These are phyloP conservation scores for Yamadazyma paraphyllophila DNA, from an alignment of 805 yeast species.

Conservation along the genomic window DNA sequence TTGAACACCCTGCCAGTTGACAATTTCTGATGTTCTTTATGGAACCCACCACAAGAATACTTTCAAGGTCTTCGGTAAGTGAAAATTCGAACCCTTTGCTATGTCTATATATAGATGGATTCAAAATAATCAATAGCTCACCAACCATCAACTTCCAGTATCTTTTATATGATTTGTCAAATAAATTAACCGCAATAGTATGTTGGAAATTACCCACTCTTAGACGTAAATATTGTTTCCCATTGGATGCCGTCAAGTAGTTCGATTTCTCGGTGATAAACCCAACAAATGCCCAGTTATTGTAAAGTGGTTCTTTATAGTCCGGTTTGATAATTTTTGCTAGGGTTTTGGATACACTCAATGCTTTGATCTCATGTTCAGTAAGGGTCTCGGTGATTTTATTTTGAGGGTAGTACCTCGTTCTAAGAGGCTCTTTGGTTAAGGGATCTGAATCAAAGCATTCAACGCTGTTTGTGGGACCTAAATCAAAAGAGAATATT, in stretches of 20 bases:
- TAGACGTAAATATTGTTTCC: conserved; percentile 56
- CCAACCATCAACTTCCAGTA: conserved; percentile 77
- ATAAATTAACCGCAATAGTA: conserved; percentile 58
- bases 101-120: conserved; percentile 54
- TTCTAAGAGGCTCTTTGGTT: conserved; percentile 2
- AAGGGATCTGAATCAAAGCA: conserved; percentile 1
- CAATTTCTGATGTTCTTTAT: conserved; percentile 71
- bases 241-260: conserved; percentile 43
- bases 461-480: conserved; percentile 1
- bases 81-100: conserved; percentile 44
- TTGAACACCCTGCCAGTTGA: conserved; percentile 41
- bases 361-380: conserved; percentile 44
- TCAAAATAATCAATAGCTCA: conserved; percentile 68
- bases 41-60: conserved; percentile 71
- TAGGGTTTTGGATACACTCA: conserved; percentile 57
- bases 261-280: conserved; percentile 58
- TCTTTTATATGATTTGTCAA: conserved; percentile 64
- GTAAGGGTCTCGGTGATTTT: background rate
- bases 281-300: conserved; percentile 83
- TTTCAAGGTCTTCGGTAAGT: conserved; percentile 26
- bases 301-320: conserved; percentile 63
- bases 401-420: background rate
- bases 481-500: conserved; percentile 24
- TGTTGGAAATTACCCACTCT: conserved; percentile 67
- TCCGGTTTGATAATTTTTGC: conserved; percentile 70